Evolutionary conservation across 305 asterid species (phyloP).

Genomic region (Fraxinus nigra): DNA sequence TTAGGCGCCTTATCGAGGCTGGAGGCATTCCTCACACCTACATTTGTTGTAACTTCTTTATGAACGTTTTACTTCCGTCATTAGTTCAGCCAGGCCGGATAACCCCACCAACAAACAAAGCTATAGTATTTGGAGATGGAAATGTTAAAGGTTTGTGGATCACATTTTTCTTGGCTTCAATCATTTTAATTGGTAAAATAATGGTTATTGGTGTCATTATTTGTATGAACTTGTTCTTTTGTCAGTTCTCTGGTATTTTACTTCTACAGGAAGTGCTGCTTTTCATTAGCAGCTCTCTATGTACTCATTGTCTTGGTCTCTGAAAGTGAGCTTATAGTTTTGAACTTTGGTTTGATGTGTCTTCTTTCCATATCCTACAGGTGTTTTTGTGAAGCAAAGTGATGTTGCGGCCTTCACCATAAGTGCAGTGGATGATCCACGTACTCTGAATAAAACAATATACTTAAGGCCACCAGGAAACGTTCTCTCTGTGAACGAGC

Average conservation of each 20-base stretch:
- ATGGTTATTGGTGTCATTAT: not conserved
- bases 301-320: not conserved
- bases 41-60: constrained; percentile 78
- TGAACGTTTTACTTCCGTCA: constrained; percentile 72
- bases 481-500: constrained; percentile 67
- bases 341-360: not conserved
- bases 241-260: not conserved
- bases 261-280: not conserved
- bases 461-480: constrained; percentile 80
- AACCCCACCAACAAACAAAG: constrained; percentile 74
- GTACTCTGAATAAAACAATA: constrained; percentile 57
- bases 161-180: constrained; percentile 5
- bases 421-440: constrained; percentile 76
- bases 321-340: not conserved
- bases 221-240: not conserved
- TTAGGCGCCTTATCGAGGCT: constrained; percentile 75
- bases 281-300: not conserved
- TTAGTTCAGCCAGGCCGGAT: constrained; percentile 75
- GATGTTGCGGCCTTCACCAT: constrained; percentile 91
- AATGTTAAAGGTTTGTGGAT: constrained; percentile 52
- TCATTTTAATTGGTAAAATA: constrained; percentile 2
- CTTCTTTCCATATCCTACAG: constrained; percentile 26
- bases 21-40: constrained; percentile 78
- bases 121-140: constrained; percentile 78
- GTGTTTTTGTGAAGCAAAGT: constrained; percentile 66